Evolutionary conservation across 371 early-diverging fungal genomes (phyloP), one percentile per base, ranked within the genome.

Genomic region (Mucor piriformis): DNA sequence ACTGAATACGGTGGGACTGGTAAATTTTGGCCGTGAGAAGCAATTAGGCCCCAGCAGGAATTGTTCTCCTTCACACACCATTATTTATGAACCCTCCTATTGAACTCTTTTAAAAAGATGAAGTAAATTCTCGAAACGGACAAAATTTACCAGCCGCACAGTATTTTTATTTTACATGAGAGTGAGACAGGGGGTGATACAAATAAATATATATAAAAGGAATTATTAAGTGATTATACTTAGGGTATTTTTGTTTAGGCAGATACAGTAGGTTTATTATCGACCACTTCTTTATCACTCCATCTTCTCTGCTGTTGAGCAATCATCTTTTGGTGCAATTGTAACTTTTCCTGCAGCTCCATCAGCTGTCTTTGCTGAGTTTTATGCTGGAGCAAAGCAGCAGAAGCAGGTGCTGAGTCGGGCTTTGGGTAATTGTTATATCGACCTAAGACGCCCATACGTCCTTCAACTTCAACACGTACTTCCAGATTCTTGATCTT

Each of bases 401-500:
- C 73, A 34, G 63, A 55, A 20, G 66, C 43, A 42, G 62, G 53
- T 12, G 27, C 44, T 6, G 2, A 7, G 12, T 46, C 43, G 2
- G 15, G 18, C 20, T 43, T 18, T 46, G 20, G 46, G 20, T 42
- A 18, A 15, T 21, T 35, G 15, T 15, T 13, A 53, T 24, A 12
- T 15, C 16, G 21, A 46, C 25, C 24, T 20, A 58, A 20, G 3
- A 46, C 61, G 27, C 55, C 55, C 63, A 57, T 67, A 20, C 58
- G 40, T 20, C 62, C 57, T 23, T 70, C 70, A 1, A 77, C 74
- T 54, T 77, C 73, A 5, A 83, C 63, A 16, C 85, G 74, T 32
- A 80, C 72, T 52, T 85, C 83, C 34, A 87, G 71, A 29, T 65
- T 52, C 29, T 65, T 64, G 16, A 85, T 77, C 59, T 82, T 81